Evolutionary conservation across 2,329 filamentous ascomycete genomes (phyloP).

Genomic region (Didymella pinodella): DNA sequence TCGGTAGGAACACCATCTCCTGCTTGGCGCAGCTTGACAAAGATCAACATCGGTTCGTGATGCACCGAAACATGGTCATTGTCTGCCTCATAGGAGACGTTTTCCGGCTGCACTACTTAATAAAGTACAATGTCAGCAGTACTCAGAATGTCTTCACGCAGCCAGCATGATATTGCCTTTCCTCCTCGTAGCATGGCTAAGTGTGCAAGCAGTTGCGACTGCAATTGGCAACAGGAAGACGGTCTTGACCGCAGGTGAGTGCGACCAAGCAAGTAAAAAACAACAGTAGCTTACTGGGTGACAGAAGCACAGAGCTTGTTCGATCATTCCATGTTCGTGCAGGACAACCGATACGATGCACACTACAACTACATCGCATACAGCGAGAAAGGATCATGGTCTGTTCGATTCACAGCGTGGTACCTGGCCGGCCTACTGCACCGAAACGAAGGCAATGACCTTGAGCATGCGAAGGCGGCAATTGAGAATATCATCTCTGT

Average conservation of each 20-base stretch:
- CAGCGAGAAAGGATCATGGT: constrained; percentile 55
- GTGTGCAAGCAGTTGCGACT: constrained; percentile 5
- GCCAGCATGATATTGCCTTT: neutral
- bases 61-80: constrained; percentile 13
- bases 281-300: neutral
- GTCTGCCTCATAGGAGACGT: constrained; percentile 1
- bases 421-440: constrained; percentile 52
- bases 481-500: constrained; percentile 47
- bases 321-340: constrained; percentile 27
- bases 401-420: constrained; percentile 55
- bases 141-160: neutral
- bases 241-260: constrained; percentile 5
- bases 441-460: constrained; percentile 48
- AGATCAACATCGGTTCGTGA: neutral
- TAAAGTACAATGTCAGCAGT: too few species aligned
- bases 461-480: constrained; percentile 48
- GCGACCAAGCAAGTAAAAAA: neutral
- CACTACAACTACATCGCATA: constrained; percentile 56
- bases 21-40: constrained; percentile 1
- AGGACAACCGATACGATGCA: constrained; percentile 52
- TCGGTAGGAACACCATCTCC: neutral
- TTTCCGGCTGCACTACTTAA: constrained; percentile 10
- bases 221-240: constrained; percentile 6
- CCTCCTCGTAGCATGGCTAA: neutral
- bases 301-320: constrained; percentile 26